Conservation (phyloP, 495 filamentous ascomycete species). For the Hypoxylon rickii region DNA sequence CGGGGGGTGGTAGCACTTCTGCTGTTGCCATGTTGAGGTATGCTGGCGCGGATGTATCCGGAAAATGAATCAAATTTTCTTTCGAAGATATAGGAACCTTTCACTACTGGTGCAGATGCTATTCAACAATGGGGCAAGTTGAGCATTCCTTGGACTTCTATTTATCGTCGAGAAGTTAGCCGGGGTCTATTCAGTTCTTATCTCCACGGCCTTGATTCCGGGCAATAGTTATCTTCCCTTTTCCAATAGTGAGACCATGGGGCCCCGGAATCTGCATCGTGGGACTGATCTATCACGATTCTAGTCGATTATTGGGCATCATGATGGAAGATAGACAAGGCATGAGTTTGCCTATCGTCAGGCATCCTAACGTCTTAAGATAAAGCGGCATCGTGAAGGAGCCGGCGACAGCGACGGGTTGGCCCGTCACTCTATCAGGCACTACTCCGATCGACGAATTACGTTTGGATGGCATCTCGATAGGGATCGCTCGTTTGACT, state of each 20-base stretch:
- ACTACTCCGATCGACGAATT: conserved; percentile 26
- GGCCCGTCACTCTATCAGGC: conserved; percentile 15
- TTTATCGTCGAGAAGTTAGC: conserved; percentile 28
- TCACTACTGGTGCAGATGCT: too few species aligned
- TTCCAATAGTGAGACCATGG: conserved; percentile 24
- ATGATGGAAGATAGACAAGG: conserved; percentile 31
- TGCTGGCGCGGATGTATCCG: conserved; percentile 1
- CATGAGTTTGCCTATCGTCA: conserved; percentile 18
- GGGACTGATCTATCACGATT: conserved; percentile 25
- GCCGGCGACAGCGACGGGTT: conserved; percentile 20
- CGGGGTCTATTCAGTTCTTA: conserved; percentile 16
- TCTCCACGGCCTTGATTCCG: conserved; percentile 13
- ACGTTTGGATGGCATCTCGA: conserved; percentile 23
- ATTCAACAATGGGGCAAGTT: conserved; percentile 2
- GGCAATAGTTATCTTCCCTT: conserved; percentile 16
- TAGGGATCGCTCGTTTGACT: conserved; percentile 14
- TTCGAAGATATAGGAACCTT: too few species aligned
- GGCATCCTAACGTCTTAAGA: conserved; percentile 10
- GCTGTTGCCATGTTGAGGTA: conserved; percentile 31
- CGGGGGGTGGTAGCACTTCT: conserved; percentile 17
- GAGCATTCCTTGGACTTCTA: conserved; percentile 3
- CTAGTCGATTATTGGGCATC: conserved; percentile 22
- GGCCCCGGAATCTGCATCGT: conserved; percentile 15
- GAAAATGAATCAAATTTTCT: too few species aligned
- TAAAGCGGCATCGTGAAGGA: conserved; percentile 31